Conservation (phyloP, 305 asterid species). For the Ruellia speciosa region DNA sequence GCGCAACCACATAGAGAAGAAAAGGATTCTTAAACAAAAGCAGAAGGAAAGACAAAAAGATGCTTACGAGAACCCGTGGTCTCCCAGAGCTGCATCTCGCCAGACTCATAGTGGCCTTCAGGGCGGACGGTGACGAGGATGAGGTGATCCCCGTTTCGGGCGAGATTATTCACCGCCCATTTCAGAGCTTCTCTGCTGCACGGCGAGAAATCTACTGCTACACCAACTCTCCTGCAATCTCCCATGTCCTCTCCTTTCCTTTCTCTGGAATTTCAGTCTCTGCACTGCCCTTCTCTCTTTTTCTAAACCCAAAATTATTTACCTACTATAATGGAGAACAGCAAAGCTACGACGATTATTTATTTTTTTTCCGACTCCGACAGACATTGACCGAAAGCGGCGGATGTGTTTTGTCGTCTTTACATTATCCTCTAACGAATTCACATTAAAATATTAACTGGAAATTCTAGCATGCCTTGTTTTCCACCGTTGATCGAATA, state of each 20-base stretch:
- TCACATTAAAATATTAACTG: no score
- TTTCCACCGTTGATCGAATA: no score
- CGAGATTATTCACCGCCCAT: conserved; percentile 69
- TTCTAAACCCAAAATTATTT: not conserved
- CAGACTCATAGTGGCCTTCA: conserved; percentile 52
- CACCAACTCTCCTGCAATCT: conserved; percentile 55
- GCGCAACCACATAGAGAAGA: not conserved
- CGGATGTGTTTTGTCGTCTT: no score
- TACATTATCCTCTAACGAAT: no score
- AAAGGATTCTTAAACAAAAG: not conserved
- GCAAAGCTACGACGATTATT: no score
- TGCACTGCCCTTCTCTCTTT: conserved; percentile 7
- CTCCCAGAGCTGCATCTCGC: conserved; percentile 94
- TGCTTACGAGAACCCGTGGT: conserved; percentile 90
- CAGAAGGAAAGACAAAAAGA: not conserved
- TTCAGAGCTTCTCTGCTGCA: conserved; percentile 67
- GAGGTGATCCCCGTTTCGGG: conserved; percentile 62
- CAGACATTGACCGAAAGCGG: no score
- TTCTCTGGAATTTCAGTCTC: conserved; percentile 18
- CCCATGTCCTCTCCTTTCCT: conserved; percentile 30
- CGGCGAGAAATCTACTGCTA: conserved; percentile 76
- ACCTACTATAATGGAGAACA: no score
- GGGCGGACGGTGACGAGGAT: conserved; percentile 55
- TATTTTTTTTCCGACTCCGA: no score
- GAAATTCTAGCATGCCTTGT: no score